phyloP scores from a whole-genome alignment of 257 asterid species.

The Solanum corneliomulleri region DNA sequence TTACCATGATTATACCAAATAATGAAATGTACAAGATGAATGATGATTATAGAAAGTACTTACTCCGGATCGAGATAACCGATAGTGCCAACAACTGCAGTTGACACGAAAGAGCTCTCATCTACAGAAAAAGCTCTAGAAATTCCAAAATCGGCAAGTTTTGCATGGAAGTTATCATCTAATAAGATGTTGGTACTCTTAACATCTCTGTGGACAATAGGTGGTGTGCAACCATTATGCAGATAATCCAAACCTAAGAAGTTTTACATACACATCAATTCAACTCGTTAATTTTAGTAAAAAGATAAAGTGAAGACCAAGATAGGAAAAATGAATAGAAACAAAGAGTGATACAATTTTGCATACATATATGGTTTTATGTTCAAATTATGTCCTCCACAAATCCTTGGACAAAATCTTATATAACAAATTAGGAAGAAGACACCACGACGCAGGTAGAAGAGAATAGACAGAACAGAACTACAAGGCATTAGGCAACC shows the following conservation, averaged over 20 bases:
- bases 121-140: slow-evolving; percentile 17
- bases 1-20: not conserved
- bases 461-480: not conserved
- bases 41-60: not conserved
- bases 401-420: not conserved
- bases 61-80: slow-evolving; percentile 37
- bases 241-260: slow-evolving; percentile 32
- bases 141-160: slow-evolving; percentile 36
- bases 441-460: not conserved
- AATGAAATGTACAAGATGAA: not conserved
- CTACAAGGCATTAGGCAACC: not conserved
- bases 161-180: slow-evolving; percentile 13
- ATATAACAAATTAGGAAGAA: not conserved
- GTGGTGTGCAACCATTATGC: slow-evolving; percentile 30
- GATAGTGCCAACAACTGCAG: slow-evolving; percentile 15
- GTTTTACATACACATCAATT: not conserved
- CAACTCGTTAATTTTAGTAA: not conserved
- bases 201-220: slow-evolving; percentile 35
- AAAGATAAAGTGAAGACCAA: not conserved
- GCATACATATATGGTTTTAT: not conserved
- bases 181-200: slow-evolving; percentile 25
- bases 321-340: not conserved
- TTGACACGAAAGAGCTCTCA: slow-evolving; percentile 12
- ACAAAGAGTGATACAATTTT: not conserved
- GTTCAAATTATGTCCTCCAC: not conserved